These are phyloP conservation scores for Pseudogymnoascus sp. DNA, from an alignment of 2,329 filamentous ascomycete species.

Conservation along the genomic window DNA sequence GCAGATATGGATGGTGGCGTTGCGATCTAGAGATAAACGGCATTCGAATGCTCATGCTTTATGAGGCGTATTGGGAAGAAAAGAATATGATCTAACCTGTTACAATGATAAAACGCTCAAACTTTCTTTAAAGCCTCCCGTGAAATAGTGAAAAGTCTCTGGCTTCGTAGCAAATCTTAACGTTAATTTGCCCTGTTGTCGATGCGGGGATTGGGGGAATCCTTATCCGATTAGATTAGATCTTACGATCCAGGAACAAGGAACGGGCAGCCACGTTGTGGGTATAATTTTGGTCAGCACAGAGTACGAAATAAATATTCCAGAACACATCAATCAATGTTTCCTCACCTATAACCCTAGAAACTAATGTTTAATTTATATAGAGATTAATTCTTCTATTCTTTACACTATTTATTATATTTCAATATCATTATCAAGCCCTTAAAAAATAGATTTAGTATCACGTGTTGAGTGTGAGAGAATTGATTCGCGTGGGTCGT, in stretches of 20 bases:
- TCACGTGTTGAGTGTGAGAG: neutral
- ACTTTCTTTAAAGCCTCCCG: neutral
- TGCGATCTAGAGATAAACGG: slow-evolving; percentile 7
- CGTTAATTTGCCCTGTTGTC: neutral
- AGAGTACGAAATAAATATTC: neutral
- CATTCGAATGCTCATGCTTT: neutral
- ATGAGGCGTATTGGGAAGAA: slow-evolving; percentile 5
- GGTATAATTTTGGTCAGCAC: neutral
- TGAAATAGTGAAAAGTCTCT: neutral
- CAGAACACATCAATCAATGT: neutral
- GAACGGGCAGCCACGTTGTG: neutral
- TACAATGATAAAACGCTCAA: slow-evolving; percentile 4
- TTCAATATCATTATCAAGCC: neutral
- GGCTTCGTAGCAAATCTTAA: neutral
- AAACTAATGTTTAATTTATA: neutral
- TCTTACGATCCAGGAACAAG: neutral
- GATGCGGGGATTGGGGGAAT: neutral
- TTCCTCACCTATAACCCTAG: neutral
- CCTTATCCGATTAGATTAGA: slow-evolving; percentile 1
- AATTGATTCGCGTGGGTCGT: slow-evolving; percentile 7
- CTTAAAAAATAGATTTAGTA: neutral
- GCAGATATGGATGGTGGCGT: slow-evolving; percentile 1
- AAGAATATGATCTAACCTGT: slow-evolving; percentile 6
- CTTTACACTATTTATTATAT: neutral
- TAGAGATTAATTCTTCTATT: neutral